These are phyloP conservation scores for Picochlorum sp. DNA, from an alignment of 139 green algal genomes.

Conservation along the genomic window DNA sequence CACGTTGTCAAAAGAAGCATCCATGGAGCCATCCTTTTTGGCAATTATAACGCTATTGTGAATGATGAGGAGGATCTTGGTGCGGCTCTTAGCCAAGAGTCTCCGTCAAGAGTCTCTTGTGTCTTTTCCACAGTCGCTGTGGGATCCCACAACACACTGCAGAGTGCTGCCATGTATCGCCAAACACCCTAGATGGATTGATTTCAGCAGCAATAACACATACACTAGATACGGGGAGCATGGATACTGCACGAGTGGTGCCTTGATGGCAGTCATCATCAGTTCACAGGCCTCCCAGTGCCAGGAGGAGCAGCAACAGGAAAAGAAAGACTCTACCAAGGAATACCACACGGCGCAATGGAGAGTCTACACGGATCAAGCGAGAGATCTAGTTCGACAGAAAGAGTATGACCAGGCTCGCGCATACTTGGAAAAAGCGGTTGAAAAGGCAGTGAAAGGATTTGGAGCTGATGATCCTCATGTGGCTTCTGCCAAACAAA, in stretches of 20 bases:
- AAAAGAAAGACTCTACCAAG: not conserved
- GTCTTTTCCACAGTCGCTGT: too few species aligned
- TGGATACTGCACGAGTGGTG: not conserved
- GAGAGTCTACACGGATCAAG: conserved; percentile 33
- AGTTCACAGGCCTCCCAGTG: not conserved
- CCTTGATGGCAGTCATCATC: not conserved
- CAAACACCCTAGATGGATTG: too few species aligned
- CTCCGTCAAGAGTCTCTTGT: too few species aligned
- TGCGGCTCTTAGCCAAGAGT: too few species aligned
- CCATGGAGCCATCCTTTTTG: too few species aligned
- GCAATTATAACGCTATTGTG: too few species aligned
- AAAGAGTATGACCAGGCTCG: conserved; percentile 47
- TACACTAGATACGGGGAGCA: too few species aligned
- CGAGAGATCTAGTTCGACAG: conserved; percentile 21
- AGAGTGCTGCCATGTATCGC: too few species aligned
- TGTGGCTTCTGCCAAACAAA: conserved; percentile 54
- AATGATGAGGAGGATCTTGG: too few species aligned
- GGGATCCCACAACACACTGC: too few species aligned
- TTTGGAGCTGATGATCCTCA: conserved; percentile 59
- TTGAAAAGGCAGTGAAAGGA: conserved; percentile 42
- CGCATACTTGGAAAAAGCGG: conserved; percentile 41
- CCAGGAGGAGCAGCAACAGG: not conserved
- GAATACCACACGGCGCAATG: conserved; percentile 20
- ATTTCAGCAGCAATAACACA: too few species aligned
- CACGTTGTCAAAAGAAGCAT: too few species aligned